A percentile compares a stretch with the other conserved stretches of the same genome.
phyloP scores from a whole-genome alignment of 768 basidiomycete genomes.

The Lentinula edodes region DNA sequence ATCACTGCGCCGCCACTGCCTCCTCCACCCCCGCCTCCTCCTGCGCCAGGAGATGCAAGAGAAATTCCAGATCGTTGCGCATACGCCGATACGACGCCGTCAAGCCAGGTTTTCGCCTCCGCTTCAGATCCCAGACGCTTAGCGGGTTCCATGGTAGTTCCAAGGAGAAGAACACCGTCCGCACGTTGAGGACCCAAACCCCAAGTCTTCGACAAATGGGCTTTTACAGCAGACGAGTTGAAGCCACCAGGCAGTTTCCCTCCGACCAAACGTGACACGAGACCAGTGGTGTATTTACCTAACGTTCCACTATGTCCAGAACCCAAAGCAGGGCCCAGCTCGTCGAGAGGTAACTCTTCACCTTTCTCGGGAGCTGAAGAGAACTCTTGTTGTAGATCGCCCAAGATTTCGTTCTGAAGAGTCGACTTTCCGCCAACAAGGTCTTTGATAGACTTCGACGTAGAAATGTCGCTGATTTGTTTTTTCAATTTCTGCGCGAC shows the following conservation, averaged over 20 bases:
- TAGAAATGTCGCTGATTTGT: constrained; percentile 79
- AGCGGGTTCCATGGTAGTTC: constrained; percentile 87
- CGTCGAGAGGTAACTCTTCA: constrained; percentile 94
- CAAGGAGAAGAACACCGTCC: constrained; percentile 86
- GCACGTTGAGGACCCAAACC: constrained; percentile 88
- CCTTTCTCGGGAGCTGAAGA: constrained; percentile 95
- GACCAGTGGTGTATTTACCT: constrained; percentile 89
- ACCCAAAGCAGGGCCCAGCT: constrained; percentile 81
- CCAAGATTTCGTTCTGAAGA: constrained; percentile 96
- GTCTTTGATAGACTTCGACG: constrained; percentile 95
- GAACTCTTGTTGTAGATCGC: constrained; percentile 95
- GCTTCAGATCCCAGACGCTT: constrained; percentile 89
- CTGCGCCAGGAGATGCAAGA: constrained; percentile 62
- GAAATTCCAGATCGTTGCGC: constrained; percentile 87
- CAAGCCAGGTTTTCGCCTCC: constrained; percentile 94
- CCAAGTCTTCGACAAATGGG: constrained; percentile 88
- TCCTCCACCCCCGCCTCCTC: constrained; percentile 54
- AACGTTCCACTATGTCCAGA: constrained; percentile 80
- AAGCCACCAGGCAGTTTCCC: constrained; percentile 99
- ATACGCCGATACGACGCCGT: constrained; percentile 76
- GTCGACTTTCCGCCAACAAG: constrained; percentile 98
- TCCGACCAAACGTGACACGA: constrained; percentile 88
- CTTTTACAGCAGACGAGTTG: constrained; percentile 87
- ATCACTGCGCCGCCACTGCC: constrained; percentile 78
- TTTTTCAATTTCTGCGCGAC: constrained; percentile 99